phyloP scores from a whole-genome alignment of 1,284 basidiomycete genomes.

The Cutaneotrichosporon cyanovorans region DNA sequence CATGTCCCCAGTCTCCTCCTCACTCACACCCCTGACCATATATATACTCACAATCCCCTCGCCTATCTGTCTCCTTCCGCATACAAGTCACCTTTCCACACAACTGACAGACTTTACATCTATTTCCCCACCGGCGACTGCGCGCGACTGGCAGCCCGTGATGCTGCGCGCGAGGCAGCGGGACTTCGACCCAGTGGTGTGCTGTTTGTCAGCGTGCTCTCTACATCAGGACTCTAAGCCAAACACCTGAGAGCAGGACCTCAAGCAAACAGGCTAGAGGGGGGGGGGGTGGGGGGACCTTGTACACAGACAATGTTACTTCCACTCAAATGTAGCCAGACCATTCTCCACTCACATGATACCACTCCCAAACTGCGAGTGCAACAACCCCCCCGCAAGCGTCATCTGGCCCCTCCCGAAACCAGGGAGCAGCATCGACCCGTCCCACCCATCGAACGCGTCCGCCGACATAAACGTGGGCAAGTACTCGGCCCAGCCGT shows the following conservation, averaged over 20 bases:
- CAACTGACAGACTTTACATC: background rate
- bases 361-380: constrained; percentile 44
- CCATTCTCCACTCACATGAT: constrained; percentile 43
- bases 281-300: too few species aligned
- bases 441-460: constrained; percentile 45
- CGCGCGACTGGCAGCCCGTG: constrained; percentile 14
- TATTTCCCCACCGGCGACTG: constrained; percentile 10
- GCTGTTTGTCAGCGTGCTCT: constrained; percentile 14
- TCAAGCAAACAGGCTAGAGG: too few species aligned
- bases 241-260: background rate
- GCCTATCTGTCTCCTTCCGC: too few species aligned
- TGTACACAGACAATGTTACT: too few species aligned
- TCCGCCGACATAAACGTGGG: constrained; percentile 42
- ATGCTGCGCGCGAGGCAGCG: constrained; percentile 12
- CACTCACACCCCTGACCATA: too few species aligned
- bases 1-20: too few species aligned
- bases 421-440: constrained; percentile 42
- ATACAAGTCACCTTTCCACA: background rate
- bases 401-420: constrained; percentile 45
- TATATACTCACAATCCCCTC: too few species aligned
- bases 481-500: constrained; percentile 41
- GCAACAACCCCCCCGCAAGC: constrained; percentile 41
- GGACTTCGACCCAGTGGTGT: constrained; percentile 28
- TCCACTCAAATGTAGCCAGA: background rate
- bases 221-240: too few species aligned